These are phyloP conservation scores for Furcasterigmium furcatum DNA, from an alignment of 2,329 filamentous ascomycete species.

Conservation along the genomic window DNA sequence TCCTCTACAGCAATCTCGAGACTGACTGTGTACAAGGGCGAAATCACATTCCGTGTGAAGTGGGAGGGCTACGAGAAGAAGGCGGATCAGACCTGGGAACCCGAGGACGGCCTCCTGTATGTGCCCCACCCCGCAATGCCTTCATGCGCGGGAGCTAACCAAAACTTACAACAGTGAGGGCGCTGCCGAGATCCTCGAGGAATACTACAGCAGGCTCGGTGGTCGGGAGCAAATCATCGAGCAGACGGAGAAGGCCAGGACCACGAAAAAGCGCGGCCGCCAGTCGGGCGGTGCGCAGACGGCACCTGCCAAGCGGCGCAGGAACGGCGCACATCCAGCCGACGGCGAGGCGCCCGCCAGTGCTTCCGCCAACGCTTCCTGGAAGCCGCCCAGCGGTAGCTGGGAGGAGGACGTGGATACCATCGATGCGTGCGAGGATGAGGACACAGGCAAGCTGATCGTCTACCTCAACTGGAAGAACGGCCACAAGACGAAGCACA, in stretches of 20 bases:
- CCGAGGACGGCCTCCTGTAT: slow-evolving; percentile 65
- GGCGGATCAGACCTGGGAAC: slow-evolving; percentile 74
- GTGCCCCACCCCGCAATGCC: slow-evolving; percentile 13
- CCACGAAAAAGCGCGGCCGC: slow-evolving; percentile 57
- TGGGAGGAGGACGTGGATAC: slow-evolving; percentile 73
- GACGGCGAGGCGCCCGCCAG: slow-evolving; percentile 45
- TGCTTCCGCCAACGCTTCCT: slow-evolving; percentile 35
- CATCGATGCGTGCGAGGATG: slow-evolving; percentile 72
- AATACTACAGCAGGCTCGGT: slow-evolving; percentile 62
- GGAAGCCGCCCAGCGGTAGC: slow-evolving; percentile 67
- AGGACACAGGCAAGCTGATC: slow-evolving; percentile 53
- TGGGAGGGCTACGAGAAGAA: slow-evolving; percentile 77
- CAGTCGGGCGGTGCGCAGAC: slow-evolving; percentile 33
- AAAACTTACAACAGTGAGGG: slow-evolving; percentile 40
- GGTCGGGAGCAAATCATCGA: slow-evolving; percentile 56
- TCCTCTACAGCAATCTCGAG: too few species aligned
- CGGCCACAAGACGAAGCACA: slow-evolving; percentile 70
- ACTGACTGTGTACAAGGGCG: slow-evolving; percentile 30
- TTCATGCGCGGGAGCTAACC: not conserved
- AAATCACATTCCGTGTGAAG: slow-evolving; percentile 66
- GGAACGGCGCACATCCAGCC: slow-evolving; percentile 45
- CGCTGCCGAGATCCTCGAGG: slow-evolving; percentile 56
- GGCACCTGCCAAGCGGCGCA: slow-evolving; percentile 42
- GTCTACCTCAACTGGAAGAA: slow-evolving; percentile 75
- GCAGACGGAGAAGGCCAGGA: slow-evolving; percentile 44